Conservation (phyloP, 78 protist genomes). For the Dictyostelium intermedium region DNA sequence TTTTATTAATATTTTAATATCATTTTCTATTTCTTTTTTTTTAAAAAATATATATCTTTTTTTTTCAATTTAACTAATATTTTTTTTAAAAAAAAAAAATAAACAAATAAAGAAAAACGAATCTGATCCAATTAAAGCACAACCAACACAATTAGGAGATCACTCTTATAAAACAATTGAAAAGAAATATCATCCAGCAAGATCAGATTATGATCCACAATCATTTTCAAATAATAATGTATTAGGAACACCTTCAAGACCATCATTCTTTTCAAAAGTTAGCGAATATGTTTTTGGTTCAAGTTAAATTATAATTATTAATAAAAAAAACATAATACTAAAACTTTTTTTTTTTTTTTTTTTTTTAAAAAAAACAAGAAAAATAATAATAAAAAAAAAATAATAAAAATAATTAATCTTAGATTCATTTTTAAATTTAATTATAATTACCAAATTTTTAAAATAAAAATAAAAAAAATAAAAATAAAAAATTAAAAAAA, state of each 20-base stretch:
- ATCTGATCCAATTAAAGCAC: slow-evolving; percentile 1
- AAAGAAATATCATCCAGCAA: slow-evolving; percentile 19
- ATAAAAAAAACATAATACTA: background rate
- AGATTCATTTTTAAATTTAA: background rate
- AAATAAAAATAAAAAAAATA: background rate
- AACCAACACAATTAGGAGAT: background rate
- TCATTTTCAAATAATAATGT: background rate
- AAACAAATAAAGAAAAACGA: background rate
- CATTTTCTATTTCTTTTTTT: background rate
- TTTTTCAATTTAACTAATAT: too few relatives aligned
- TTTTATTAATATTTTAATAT: background rate
- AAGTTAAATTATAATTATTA: background rate
- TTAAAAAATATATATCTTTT: too few relatives aligned
- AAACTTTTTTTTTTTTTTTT: background rate
- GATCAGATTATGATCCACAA: slow-evolving; percentile 26
- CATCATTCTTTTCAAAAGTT: slow-evolving; percentile 40
- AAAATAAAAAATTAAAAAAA: background rate
- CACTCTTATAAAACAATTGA: slow-evolving; percentile 18
- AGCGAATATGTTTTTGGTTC: slow-evolving; percentile 65
- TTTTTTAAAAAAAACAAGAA: background rate
- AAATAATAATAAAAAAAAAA: background rate
- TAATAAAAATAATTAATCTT: background rate
- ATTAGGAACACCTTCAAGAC: slow-evolving; percentile 11
- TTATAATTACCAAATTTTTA: too few relatives aligned
- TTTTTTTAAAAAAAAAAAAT: background rate